A percentile compares a stretch with the other conserved stretches of the same genome.
These are phyloP conservation scores for Linum usitatissimum DNA, from an alignment of 345 rosid genomes.

Conservation along the genomic window DNA sequence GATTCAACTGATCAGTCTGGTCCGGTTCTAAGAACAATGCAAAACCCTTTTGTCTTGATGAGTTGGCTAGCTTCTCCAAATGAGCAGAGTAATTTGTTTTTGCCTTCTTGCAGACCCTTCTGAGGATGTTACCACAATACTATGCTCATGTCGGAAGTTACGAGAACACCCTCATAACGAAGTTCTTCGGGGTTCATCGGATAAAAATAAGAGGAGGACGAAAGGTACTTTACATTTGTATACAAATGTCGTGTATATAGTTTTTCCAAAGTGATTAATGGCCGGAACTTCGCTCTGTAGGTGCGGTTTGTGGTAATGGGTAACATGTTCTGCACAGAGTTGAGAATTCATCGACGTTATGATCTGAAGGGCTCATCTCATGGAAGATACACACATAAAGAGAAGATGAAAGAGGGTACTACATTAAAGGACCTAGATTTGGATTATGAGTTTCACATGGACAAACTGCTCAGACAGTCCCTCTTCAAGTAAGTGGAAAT, in stretches of 20 bases:
- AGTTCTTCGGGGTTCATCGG: conserved; percentile 82
- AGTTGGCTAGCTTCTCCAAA: not conserved
- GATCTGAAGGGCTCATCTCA: conserved; percentile 87
- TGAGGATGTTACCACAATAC: conserved; percentile 72
- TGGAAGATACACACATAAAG: conserved; percentile 67
- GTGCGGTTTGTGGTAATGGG: conserved; percentile 99
- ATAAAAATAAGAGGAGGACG: conserved; percentile 59
- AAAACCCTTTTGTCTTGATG: too few species aligned
- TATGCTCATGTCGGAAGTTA: conserved; percentile 52
- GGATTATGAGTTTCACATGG: conserved; percentile 75
- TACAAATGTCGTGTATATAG: not conserved
- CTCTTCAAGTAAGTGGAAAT: conserved; percentile 58
- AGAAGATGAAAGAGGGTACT: conserved; percentile 52
- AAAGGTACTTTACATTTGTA: conserved; percentile 38
- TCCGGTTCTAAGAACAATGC: too few species aligned
- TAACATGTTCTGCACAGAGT: conserved; percentile 96
- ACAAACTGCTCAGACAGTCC: conserved; percentile 57
- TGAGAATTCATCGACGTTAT: conserved; percentile 76
- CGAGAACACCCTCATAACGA: conserved; percentile 92
- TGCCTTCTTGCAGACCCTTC: conserved; percentile 45
- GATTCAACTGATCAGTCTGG: too few species aligned
- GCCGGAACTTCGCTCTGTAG: conserved; percentile 26
- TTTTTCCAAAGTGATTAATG: conserved; percentile 9
- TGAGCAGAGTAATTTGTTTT: not conserved
- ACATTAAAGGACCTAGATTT: conserved; percentile 89